Base-by-base conservation (phyloP, 202 grass and related monocot species). In the Musa balbisiana region DNA sequence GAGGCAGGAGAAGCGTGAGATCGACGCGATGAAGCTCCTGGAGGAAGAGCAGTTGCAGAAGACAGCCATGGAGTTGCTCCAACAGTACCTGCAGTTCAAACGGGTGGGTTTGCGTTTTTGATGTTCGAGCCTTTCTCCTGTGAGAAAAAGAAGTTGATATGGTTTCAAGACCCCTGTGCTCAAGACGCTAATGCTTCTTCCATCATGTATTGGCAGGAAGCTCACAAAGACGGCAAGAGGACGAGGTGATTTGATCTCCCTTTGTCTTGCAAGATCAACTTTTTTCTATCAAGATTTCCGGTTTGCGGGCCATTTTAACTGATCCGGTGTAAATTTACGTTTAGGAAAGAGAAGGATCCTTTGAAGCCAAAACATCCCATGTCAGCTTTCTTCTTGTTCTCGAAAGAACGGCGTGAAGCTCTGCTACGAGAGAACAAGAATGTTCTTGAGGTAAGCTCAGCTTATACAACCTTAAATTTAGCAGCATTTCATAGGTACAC, bases 11-110 rank as follows among this genome's bases (percentile, higher is more conserved):
- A 93, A 89, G 65, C 91, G 88, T 15, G 83, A 98, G 88, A 90
- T 79, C 0, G 91, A 94, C 77, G 91, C 91, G 11, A 91, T 92
- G 87, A 98, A 89, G 85, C 91, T 98, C 73, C 78, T 92, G 3
- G 91, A 98, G 76, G 94, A 89, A 60, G 91, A 98, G 71, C 88
- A 94, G 72, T 88, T 86, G 91, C 88, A 90, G 64, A 84, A 81
- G 74, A 98, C 91, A 0, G 88, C 91, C 14, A 98, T 86, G 80
- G 88, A 94, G 82, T 83, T 98, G 75, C 81, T 98, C 1, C 87
- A 88, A 22, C 91, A 98, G 72, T 94, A 98, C 78, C 69, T 98
- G 77, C 82, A 85, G 82, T 98, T 94, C 87, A 89, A 88, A 72
- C 81, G 91, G 83, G 89, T 89, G n/a, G 22, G 66, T n/a, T 22